Evolutionary conservation across 1,284 basidiomycete genomes (phyloP), one percentile per base, ranked within the genome.

Genomic region (Chondrostereum purpureum): DNA sequence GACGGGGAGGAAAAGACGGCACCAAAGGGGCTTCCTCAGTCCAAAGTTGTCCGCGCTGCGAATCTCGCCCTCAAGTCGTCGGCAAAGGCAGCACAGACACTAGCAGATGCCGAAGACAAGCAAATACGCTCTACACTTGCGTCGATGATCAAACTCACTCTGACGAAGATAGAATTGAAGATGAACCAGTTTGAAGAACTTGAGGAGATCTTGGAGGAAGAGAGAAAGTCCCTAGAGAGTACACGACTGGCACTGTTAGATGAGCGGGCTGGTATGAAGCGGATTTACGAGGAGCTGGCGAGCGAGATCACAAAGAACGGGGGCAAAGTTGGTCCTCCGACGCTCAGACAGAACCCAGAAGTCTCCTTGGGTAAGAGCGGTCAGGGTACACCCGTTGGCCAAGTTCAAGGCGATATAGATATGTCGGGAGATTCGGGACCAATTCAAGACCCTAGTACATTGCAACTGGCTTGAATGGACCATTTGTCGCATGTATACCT

Each of bases 121-220:
- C 83, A 90, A 45, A 88, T 97, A 51, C 81, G 84, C 39, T 74
- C 78, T 43, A 80, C 94, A 17, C 81, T 98, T 16, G 81, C 88
- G 1, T 79, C 84, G 40, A 77, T 98, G 47, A 89, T 98, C 65
- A 88, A 92, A 58, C 78, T 95, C 21, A 96, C 95, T 47, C 73
- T 97, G 39, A 84, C 83, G 14, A 98, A 98, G 65, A 80, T 99
- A 41, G 93, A 98, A 61, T 71, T 94, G 50, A 96, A 97, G 73
- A 88, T 92, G 76, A 67, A 77, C 2, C 88, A 93, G 62, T 96
- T 96, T 58, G 92, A 95, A 61, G 83, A 90, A 60, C 72, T 97
- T 43, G 93, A 97, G 62, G 83, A 88, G 43, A 70, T 92, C 16
- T 70, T 97, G 36, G 93, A 96, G 61, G 83, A 89, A 47, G 93